A percentile compares a stretch with the other conserved stretches of the same genome.
Conservation (phyloP, 164 flowering plant genomes). For the Annona squamosa region DNA sequence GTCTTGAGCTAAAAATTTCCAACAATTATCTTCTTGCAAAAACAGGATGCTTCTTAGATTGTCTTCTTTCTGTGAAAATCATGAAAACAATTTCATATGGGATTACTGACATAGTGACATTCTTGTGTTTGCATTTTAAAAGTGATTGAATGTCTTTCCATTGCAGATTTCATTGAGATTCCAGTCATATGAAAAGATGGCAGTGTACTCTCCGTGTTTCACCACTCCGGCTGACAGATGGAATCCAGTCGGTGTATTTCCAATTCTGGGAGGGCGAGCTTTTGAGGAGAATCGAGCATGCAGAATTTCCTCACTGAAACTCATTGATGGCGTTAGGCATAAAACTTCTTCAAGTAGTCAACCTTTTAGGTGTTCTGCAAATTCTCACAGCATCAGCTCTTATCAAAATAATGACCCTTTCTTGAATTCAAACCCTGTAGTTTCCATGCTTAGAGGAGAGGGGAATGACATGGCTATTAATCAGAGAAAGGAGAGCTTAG, state of each 20-base stretch:
- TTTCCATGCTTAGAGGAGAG: conserved; percentile 78
- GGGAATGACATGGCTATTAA: conserved; percentile 32
- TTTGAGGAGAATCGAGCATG: conserved; percentile 22
- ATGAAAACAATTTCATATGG: conserved; percentile 1
- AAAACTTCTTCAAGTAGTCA: conserved; percentile 20
- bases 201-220: conserved; percentile 34
- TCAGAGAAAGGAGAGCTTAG: conserved; percentile 46
- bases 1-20: neutral
- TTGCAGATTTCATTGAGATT: neutral
- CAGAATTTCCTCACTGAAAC: conserved; percentile 28
- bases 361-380: conserved; percentile 42
- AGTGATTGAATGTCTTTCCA: neutral
- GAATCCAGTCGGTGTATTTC: conserved; percentile 33
- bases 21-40: neutral
- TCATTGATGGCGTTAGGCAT: conserved; percentile 27
- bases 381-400: conserved; percentile 43
- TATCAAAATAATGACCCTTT: conserved; percentile 60
- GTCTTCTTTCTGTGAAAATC: neutral
- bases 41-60: conserved; percentile 1
- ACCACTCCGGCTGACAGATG: conserved; percentile 32
- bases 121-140: neutral
- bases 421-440: conserved; percentile 70
- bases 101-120: neutral
- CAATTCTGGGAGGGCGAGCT: conserved; percentile 43
- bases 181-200: conserved; percentile 29